Percentiles rank a stretch among this genome's conserved stretches.
These are phyloP conservation scores for Suhomyces bolitotheri DNA, from an alignment of 1,139 yeast genomes.

Conservation along the genomic window DNA sequence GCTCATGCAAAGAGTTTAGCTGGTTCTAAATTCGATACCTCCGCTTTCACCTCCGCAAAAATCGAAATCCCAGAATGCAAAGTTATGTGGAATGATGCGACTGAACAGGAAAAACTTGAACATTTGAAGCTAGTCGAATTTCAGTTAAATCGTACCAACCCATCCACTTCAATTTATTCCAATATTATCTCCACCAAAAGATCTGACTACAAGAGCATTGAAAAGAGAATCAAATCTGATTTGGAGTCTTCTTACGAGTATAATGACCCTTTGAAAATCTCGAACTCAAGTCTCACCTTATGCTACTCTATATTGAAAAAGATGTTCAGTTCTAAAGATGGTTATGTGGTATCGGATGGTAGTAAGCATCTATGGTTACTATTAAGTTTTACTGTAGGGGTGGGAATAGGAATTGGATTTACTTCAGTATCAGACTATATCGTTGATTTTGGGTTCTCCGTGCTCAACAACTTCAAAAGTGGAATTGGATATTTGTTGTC, in stretches of 20 bases:
- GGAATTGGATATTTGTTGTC: slow-evolving; percentile 2
- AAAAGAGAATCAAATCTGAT: slow-evolving; percentile 35
- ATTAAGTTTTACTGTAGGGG: slow-evolving; percentile 35
- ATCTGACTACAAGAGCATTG: slow-evolving; percentile 36
- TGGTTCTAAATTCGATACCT: slow-evolving; percentile 6
- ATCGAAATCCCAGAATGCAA: slow-evolving; percentile 9
- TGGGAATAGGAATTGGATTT: slow-evolving; percentile 37
- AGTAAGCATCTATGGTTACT: slow-evolving; percentile 6
- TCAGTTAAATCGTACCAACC: slow-evolving; percentile 1
- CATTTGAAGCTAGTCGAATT: slow-evolving; percentile 1
- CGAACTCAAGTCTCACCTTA: slow-evolving; percentile 23
- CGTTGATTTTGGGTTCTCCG: slow-evolving; percentile 17
- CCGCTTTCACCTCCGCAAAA: slow-evolving; percentile 5
- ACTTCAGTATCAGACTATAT: slow-evolving; percentile 26
- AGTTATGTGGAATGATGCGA: neutral
- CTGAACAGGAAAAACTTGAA: slow-evolving; percentile 2
- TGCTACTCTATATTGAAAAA: slow-evolving; percentile 20
- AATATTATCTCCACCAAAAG: slow-evolving; percentile 25
- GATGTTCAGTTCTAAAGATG: slow-evolving; percentile 7
- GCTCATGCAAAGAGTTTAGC: slow-evolving; percentile 1
- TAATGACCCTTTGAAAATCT: slow-evolving; percentile 38
- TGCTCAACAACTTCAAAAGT: slow-evolving; percentile 10
- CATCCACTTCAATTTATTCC: slow-evolving; percentile 23
- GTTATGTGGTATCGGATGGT: slow-evolving; percentile 6
- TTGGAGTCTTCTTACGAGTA: slow-evolving; percentile 26